Percentiles rank a stretch among this genome's conserved stretches.
Conservation (phyloP, 202 grass and related monocot species). For the Miscanthus sacchariflorus region DNA sequence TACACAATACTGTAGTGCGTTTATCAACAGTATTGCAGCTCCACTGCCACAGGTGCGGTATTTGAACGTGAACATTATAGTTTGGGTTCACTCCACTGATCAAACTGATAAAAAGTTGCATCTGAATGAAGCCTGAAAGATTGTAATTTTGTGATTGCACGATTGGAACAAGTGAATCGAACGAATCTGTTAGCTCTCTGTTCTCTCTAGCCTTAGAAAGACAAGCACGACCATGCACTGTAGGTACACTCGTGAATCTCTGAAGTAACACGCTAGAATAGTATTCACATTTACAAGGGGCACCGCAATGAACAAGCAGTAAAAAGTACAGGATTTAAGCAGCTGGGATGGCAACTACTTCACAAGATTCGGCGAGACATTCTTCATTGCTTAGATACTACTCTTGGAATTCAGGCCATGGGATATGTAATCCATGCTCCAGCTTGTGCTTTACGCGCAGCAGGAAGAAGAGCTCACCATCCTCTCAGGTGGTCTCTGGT, state of each 20-base stretch:
- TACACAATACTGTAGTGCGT: not conserved
- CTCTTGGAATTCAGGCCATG: constrained; percentile 24
- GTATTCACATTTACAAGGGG: constrained; percentile 77
- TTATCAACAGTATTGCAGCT: not conserved
- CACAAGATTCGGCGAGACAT: constrained; percentile 35
- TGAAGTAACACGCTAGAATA: constrained; percentile 39
- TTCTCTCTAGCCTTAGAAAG: constrained; percentile 23
- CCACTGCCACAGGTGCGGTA: not conserved
- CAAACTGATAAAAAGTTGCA: not conserved
- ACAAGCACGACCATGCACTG: constrained; percentile 35
- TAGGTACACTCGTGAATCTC: constrained; percentile 15
- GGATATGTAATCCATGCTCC: not conserved
- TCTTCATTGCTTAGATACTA: constrained; percentile 38
- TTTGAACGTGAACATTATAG: not conserved
- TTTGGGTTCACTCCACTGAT: not conserved
- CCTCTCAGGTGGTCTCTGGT: constrained; percentile 71
- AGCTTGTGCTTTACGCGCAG: constrained; percentile 57
- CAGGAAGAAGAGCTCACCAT: constrained; percentile 70
- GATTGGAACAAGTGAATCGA: constrained; percentile 31
- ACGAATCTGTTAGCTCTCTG: constrained; percentile 33
- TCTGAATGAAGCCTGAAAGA: not conserved
- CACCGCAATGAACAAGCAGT: constrained; percentile 53
- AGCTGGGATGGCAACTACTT: constrained; percentile 55
- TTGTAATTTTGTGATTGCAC: not conserved
- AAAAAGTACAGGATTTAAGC: constrained; percentile 34